Conservation (phyloP, 1,139 yeast genomes). For the Diutina ranongensis region DNA sequence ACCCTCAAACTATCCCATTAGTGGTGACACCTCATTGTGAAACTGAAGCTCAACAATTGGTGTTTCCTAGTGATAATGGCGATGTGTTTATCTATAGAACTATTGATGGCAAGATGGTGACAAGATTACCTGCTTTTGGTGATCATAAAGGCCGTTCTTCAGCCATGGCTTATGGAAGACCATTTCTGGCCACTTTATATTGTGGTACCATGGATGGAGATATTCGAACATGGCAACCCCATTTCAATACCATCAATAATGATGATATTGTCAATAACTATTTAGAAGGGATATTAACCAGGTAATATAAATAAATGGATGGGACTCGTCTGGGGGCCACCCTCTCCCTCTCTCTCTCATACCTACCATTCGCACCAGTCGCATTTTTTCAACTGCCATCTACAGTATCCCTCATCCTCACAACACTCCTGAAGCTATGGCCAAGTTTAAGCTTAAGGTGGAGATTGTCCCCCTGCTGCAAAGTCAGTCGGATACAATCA, state of each 20-base stretch:
- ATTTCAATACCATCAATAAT: slow-evolving; percentile 10
- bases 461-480: not conserved
- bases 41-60: slow-evolving; percentile 42
- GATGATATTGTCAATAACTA: not conserved
- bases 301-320: too few relatives aligned
- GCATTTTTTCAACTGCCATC: not conserved
- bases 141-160: slow-evolving; percentile 30
- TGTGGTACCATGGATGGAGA: slow-evolving; percentile 53
- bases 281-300: too few relatives aligned
- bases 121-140: slow-evolving; percentile 33
- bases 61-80: slow-evolving; percentile 73
- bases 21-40: slow-evolving; percentile 33
- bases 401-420: not conserved
- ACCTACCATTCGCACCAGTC: too few relatives aligned
- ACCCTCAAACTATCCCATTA: slow-evolving; percentile 36
- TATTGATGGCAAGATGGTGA: slow-evolving; percentile 50
- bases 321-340: too few relatives aligned
- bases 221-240: slow-evolving; percentile 40
- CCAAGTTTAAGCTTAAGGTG: not conserved
- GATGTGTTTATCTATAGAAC: slow-evolving; percentile 58
- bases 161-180: slow-evolving; percentile 39
- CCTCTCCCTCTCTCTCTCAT: too few relatives aligned
- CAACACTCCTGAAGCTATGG: not conserved
- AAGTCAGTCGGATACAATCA: not conserved
- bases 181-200: slow-evolving; percentile 29